These are phyloP conservation scores for Glonium stellatum DNA, from an alignment of 495 filamentous ascomycete species.

Conservation along the genomic window DNA sequence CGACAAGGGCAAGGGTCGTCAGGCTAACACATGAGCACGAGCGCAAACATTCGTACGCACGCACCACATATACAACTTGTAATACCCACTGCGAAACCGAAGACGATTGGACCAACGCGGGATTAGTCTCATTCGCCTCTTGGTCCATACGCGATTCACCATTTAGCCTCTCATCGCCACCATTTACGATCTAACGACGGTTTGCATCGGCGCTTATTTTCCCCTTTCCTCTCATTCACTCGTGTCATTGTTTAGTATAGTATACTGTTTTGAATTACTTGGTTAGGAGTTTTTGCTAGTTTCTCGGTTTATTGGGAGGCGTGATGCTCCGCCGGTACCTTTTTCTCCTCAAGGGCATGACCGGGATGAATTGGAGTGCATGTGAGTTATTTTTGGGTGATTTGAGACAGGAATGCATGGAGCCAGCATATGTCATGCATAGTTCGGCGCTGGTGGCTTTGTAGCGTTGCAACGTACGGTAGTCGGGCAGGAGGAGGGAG, in stretches of 20 bases:
- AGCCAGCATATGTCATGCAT: not conserved
- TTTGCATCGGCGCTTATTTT: not conserved
- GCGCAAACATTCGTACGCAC: not conserved
- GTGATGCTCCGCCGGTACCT: not conserved
- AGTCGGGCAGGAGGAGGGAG: not conserved
- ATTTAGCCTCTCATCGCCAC: not conserved
- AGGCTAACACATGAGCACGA: not conserved
- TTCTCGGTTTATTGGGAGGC: not conserved
- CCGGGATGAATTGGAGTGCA: not conserved
- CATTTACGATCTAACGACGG: not conserved
- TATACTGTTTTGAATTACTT: slow-evolving; percentile 1
- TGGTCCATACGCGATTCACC: not conserved
- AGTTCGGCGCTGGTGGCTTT: slow-evolving; percentile 10
- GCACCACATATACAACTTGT: not conserved
- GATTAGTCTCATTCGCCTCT: not conserved
- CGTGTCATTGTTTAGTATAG: not conserved
- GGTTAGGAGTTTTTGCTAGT: not conserved
- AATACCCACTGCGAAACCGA: not conserved
- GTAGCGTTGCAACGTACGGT: slow-evolving; percentile 14
- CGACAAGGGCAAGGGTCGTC: slow-evolving; percentile 9
- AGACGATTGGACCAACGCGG: not conserved
- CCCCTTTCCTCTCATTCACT: not conserved
- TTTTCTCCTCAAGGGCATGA: not conserved
- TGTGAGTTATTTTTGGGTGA: not conserved
- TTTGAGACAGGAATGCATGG: not conserved